phyloP scores from a whole-genome alignment of 2,329 filamentous ascomycete species.

The Xylariaceae sp. region DNA sequence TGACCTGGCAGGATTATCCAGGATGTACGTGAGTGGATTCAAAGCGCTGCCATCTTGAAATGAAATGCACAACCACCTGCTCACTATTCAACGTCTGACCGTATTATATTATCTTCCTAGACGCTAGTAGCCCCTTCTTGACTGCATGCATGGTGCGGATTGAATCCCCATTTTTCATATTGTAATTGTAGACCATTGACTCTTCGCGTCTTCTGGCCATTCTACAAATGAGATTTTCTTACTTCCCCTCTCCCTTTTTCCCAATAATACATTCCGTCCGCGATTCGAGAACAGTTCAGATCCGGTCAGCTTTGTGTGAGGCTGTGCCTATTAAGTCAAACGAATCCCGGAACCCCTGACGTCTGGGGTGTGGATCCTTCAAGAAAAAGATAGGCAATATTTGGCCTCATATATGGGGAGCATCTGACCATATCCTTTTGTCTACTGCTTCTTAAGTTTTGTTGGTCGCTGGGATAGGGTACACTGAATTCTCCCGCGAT shows the following conservation, averaged over 20 bases:
- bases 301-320: conserved; percentile 14
- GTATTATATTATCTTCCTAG: conserved; percentile 14
- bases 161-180: conserved; percentile 33
- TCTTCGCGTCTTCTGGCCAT: conserved; percentile 12
- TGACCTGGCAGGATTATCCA: conserved; percentile 20
- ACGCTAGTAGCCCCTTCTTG: conserved; percentile 22
- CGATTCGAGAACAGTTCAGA: neutral
- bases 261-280: neutral
- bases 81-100: conserved; percentile 8
- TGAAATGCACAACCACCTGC: conserved; percentile 20
- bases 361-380: conserved; percentile 26
- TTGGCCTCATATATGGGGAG: conserved; percentile 21
- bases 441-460: conserved; percentile 1
- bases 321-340: conserved; percentile 13
- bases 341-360: conserved; percentile 22
- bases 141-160: conserved; percentile 29
- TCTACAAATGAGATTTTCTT: conserved; percentile 4
- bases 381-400: conserved; percentile 24
- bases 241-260: conserved; percentile 17
- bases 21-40: conserved; percentile 27
- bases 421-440: conserved; percentile 19
- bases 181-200: conserved; percentile 10
- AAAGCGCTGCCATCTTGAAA: conserved; percentile 22
- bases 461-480: neutral
- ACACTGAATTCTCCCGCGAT: neutral